Evolutionary conservation across 352 stramenopile species (phyloP).

Genomic region (Thalassiosira gravida): DNA sequence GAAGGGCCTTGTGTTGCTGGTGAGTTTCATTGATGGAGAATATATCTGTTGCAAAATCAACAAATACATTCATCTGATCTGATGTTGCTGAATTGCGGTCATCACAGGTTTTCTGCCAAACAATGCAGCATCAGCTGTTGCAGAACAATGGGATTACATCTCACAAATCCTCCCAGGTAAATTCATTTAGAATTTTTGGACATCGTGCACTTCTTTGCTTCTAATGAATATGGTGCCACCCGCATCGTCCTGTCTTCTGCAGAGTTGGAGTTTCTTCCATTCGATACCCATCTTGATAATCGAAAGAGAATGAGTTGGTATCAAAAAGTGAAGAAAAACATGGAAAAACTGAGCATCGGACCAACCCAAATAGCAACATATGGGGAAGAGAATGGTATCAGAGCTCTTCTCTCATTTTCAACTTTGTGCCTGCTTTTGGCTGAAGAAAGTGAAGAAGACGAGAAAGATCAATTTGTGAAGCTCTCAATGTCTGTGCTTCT

Average conservation of each 20-base stretch:
- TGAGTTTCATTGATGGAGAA: no score
- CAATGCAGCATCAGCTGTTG: slow-evolving; percentile 36
- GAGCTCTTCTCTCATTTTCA: slow-evolving; percentile 72
- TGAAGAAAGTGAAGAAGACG: slow-evolving; percentile 36
- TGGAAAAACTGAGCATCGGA: slow-evolving; percentile 42
- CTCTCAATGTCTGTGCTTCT: slow-evolving; percentile 73
- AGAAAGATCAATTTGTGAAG: slow-evolving; percentile 57
- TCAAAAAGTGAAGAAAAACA: slow-evolving; percentile 52
- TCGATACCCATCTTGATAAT: slow-evolving; percentile 32
- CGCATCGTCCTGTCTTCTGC: no score
- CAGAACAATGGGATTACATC: slow-evolving; percentile 64
- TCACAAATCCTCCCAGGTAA: slow-evolving; percentile 39
- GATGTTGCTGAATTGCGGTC: no score
- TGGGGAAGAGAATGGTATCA: slow-evolving; percentile 70
- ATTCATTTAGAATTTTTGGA: not conserved
- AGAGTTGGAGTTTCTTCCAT: slow-evolving; percentile 49
- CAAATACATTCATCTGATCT: no score
- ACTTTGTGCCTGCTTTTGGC: slow-evolving; percentile 62
- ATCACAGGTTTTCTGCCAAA: slow-evolving; percentile 45
- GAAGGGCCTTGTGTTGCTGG: slow-evolving; percentile 53
- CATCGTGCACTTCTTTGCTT: no score
- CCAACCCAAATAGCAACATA: slow-evolving; percentile 53
- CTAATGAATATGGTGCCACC: no score
- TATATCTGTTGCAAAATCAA: no score
- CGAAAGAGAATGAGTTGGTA: slow-evolving; percentile 68